Evolutionary conservation across 2,329 filamentous ascomycete species (phyloP), one percentile per base, ranked within the genome.

Genomic region (Phyllosticta paracitricarpa): DNA sequence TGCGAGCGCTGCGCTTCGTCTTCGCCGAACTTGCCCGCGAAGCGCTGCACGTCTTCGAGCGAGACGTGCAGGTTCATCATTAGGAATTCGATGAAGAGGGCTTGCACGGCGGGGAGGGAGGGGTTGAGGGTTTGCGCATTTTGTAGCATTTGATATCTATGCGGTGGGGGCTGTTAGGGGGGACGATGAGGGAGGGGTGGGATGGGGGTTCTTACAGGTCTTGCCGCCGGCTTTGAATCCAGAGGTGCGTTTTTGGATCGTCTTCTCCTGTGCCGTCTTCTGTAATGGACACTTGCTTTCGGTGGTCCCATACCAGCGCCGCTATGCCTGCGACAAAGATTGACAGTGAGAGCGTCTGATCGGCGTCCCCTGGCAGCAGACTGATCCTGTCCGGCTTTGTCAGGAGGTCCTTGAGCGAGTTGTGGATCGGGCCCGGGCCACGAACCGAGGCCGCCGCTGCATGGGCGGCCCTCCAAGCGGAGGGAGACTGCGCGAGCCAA

Each of bases 11-110:
- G 78, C 3, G 86, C 85, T 68, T 88, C 83, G 51, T 87, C 84
- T 64, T 85, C 82, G 30, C 84, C 85, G 64, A 86, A 84, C 53
- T 86, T 84, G 5, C 86, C 86, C 0, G 84, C 83, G 65, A 89
- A 88, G 6, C 86, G 78, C 67, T 88, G 84, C 17, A 89, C 74
- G 63, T 88, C 85, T 64, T 86, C 82, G 2, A 88, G 73, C 0
- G 83, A 84, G 52, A 86, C 79, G 68, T 88, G 82, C 4, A 88
- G 75, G 66, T 87, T 82, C 77, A 88, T 81, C 61, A 85, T 74
- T 17, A 87, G 75, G 1, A 86, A 74, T 65, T 79, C 74, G 1
- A 80, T 74, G 24, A 75, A 78, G 63, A n/a, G 62, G 62, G 57
- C 26, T 54, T 54, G 30, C 9, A 58, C 40, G 26, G 57, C 54